Percentiles rank a stretch among this genome's conserved stretches.
Conservation (phyloP, 371 early-diverging fungal species). For the Mucor velutinosus region DNA sequence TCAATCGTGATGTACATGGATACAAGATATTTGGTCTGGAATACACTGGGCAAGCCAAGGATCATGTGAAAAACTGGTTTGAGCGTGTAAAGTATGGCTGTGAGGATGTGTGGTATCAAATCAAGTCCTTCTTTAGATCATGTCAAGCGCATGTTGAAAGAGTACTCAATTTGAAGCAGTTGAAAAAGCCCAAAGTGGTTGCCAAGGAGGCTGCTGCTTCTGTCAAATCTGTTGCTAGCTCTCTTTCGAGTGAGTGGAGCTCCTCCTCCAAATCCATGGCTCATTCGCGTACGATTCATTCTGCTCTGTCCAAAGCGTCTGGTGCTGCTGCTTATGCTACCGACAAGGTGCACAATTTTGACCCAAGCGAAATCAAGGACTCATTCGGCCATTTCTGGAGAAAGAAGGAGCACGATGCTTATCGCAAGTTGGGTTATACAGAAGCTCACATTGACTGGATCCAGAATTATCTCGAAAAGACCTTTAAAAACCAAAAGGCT, state of each 20-base stretch:
- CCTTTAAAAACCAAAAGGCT: constrained; percentile 26
- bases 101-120: constrained; percentile 2
- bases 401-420: constrained; percentile 20
- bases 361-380: constrained; percentile 5
- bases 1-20: constrained; percentile 14
- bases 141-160: neutral
- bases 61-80: constrained; percentile 11
- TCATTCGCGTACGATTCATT: constrained; percentile 10
- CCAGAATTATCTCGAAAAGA: constrained; percentile 20
- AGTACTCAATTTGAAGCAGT: neutral
- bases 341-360: constrained; percentile 3
- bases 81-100: neutral
- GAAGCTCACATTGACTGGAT: constrained; percentile 36
- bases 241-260: constrained; percentile 15
- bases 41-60: constrained; percentile 15
- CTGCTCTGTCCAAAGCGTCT: constrained; percentile 6
- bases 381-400: constrained; percentile 26
- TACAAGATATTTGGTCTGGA: constrained; percentile 22
- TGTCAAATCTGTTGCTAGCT: constrained; percentile 17
- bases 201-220: constrained; percentile 9
- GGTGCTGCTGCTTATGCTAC: constrained; percentile 16
- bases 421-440: constrained; percentile 27
- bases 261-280: constrained; percentile 13
- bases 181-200: neutral
- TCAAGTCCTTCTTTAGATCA: neutral